phyloP scores from a whole-genome alignment of 2,329 filamentous ascomycete genomes.

The Trichoderma atrobrunneum region DNA sequence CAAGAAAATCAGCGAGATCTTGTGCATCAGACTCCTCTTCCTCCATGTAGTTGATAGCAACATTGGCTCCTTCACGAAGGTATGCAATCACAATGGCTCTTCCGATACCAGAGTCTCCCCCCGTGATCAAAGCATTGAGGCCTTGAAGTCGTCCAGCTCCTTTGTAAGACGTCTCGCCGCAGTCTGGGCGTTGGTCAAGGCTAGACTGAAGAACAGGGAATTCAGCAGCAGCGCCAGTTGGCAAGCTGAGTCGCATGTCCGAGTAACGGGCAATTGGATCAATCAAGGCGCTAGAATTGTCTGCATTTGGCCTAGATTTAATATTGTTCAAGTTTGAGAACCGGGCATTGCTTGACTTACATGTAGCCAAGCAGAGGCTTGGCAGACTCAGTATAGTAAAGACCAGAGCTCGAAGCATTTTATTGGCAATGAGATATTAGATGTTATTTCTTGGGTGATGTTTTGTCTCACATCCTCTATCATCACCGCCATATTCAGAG shows the following conservation, averaged over 20 bases:
- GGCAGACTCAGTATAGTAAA: not conserved
- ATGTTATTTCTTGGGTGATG: not conserved
- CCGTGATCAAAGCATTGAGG: not conserved
- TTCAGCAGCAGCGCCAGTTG: not conserved
- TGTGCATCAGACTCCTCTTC: not conserved
- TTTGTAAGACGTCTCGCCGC: not conserved
- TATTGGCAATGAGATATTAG: not conserved
- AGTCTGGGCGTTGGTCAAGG: not conserved
- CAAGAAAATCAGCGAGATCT: not conserved
- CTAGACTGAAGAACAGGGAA: not conserved
- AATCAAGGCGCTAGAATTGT: not conserved
- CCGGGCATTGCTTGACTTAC: not conserved
- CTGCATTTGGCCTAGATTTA: not conserved
- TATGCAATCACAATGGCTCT: not conserved
- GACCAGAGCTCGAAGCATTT: not conserved
- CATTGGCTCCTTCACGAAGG: not conserved
- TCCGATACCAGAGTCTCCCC: not conserved
- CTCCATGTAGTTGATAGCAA: not conserved
- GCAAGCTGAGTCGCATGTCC: not conserved
- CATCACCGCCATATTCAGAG: not conserved
- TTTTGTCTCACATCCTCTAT: not conserved
- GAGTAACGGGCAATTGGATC: not conserved
- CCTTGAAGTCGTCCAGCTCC: not conserved
- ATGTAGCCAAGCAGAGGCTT: not conserved
- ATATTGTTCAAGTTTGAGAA: not conserved